Percentiles rank a stretch among this genome's conserved stretches.
Conservation (phyloP, 257 asterid species). For the Penstemon davidsonii region DNA sequence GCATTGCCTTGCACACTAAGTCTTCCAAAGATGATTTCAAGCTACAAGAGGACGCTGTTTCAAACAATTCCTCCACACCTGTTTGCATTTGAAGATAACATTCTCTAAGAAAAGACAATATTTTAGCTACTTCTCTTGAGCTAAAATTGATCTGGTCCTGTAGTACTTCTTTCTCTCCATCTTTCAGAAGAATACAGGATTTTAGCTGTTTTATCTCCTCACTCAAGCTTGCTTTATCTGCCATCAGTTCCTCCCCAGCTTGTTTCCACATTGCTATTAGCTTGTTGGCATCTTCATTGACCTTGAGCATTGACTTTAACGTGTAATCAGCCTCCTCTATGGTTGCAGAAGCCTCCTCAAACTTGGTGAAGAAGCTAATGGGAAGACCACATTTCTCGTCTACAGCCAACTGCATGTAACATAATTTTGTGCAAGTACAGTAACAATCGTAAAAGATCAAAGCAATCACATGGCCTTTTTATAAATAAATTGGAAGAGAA, state of each 20-base stretch:
- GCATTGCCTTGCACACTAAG: conserved; percentile 39
- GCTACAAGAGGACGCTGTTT: conserved; percentile 41
- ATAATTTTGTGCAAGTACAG: conserved; percentile 15
- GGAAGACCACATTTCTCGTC: conserved; percentile 32
- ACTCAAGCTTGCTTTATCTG: conserved; percentile 48
- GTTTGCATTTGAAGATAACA: conserved; percentile 53
- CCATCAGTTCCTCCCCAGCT: conserved; percentile 48
- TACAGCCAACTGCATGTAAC: conserved; percentile 40
- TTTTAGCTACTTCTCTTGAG: conserved; percentile 39
- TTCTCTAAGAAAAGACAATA: conserved; percentile 51
- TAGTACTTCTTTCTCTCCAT: conserved; percentile 40
- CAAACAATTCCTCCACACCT: conserved; percentile 45
- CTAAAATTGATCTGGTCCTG: conserved; percentile 40
- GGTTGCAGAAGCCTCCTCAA: conserved; percentile 59
- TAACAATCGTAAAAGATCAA: not conserved
- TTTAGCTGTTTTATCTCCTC: conserved; percentile 52
- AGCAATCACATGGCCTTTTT: not conserved
- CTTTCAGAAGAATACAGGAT: conserved; percentile 34
- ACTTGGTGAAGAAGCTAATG: conserved; percentile 49
- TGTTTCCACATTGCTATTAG: conserved; percentile 52
- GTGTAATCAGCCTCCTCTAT: conserved; percentile 61
- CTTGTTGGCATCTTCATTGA: conserved; percentile 56
- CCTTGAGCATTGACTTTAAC: conserved; percentile 53
- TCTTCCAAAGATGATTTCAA: conserved; percentile 56
- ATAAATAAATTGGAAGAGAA: conserved; percentile 1